Evolutionary conservation across 1,139 yeast genomes (phyloP).

Genomic region (Candida gigantensis): DNA sequence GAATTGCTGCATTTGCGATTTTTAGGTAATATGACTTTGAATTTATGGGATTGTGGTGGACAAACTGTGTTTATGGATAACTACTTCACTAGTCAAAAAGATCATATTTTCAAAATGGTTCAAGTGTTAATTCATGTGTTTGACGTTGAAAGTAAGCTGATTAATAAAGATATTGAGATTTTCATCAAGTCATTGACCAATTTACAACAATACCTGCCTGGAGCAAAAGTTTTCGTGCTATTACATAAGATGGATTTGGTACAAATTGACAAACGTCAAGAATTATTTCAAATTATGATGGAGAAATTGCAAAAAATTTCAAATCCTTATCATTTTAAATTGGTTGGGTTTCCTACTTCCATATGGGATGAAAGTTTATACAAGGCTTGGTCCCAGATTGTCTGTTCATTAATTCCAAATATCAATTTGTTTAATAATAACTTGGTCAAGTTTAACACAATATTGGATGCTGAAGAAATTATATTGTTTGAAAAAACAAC

Average conservation of each 20-base stretch:
- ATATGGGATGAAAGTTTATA: conserved; percentile 97
- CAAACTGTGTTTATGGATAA: conserved; percentile 97
- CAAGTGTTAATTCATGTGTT: conserved; percentile 97
- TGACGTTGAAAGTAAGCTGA: conserved; percentile 92
- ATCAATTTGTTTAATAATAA: conserved; percentile 80
- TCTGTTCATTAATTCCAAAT: conserved; percentile 91
- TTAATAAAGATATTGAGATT: conserved; percentile 89
- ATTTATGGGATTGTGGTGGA: conserved; percentile 98
- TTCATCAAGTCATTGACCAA: conserved; percentile 83
- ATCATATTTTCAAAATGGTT: conserved; percentile 91
- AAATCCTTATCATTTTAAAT: conserved; percentile 71
- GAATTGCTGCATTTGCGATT: conserved; percentile 94
- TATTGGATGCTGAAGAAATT: conserved; percentile 86
- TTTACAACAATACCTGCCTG: conserved; percentile 82
- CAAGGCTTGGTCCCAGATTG: conserved; percentile 97
- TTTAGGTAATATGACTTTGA: conserved; percentile 91
- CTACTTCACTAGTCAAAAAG: conserved; percentile 82
- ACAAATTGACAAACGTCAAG: conserved; percentile 82
- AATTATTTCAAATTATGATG: conserved; percentile 82
- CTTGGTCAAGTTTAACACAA: conserved; percentile 69
- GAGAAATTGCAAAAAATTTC: conserved; percentile 77
- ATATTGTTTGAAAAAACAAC: conserved; percentile 93
- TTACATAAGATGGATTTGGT: conserved; percentile 97
- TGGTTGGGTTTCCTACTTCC: conserved; percentile 92
- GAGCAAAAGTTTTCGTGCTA: conserved; percentile 87